Percentiles rank a stretch among this genome's conserved stretches.
Conservation (phyloP, 495 filamentous ascomycete species). For the Aspergillus saccharolyticus region DNA sequence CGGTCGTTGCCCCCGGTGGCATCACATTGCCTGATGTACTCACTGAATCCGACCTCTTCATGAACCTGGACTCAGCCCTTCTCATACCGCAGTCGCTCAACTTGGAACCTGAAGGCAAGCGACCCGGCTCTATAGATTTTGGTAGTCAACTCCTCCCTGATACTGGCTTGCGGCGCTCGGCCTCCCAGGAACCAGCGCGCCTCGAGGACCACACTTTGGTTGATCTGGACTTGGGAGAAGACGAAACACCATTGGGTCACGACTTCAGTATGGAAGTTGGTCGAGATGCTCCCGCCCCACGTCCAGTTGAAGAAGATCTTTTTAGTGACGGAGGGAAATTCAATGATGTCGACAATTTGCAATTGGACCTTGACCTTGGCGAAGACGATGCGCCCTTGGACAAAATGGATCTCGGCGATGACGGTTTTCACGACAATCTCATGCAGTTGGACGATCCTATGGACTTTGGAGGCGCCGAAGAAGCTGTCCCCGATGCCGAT, state of each 20-base stretch:
- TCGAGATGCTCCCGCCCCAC: slow-evolving; percentile 66
- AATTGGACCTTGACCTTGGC: slow-evolving; percentile 52
- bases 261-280: slow-evolving; percentile 76
- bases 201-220: slow-evolving; percentile 47
- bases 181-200: slow-evolving; percentile 45
- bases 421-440: slow-evolving; percentile 27
- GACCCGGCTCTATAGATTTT: slow-evolving; percentile 50
- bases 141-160: slow-evolving; percentile 69
- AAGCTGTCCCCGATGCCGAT: slow-evolving; percentile 49
- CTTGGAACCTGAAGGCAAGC: slow-evolving; percentile 53
- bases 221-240: slow-evolving; percentile 49
- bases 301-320: slow-evolving; percentile 65
- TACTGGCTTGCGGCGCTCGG: slow-evolving; percentile 47
- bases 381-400: slow-evolving; percentile 47
- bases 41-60: slow-evolving; percentile 82
- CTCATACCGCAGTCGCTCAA: slow-evolving; percentile 62
- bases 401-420: slow-evolving; percentile 32
- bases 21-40: slow-evolving; percentile 82
- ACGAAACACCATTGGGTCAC: slow-evolving; percentile 41
- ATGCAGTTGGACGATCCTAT: slow-evolving; percentile 40
- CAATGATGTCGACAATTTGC: slow-evolving; percentile 40
- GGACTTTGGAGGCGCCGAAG: slow-evolving; percentile 43
- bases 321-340: slow-evolving; percentile 59
- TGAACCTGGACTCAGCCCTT: slow-evolving; percentile 67
- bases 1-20: slow-evolving; percentile 59